phyloP scores from a whole-genome alignment of 805 yeast genomes.

The Lipomyces yamanashiensis region DNA sequence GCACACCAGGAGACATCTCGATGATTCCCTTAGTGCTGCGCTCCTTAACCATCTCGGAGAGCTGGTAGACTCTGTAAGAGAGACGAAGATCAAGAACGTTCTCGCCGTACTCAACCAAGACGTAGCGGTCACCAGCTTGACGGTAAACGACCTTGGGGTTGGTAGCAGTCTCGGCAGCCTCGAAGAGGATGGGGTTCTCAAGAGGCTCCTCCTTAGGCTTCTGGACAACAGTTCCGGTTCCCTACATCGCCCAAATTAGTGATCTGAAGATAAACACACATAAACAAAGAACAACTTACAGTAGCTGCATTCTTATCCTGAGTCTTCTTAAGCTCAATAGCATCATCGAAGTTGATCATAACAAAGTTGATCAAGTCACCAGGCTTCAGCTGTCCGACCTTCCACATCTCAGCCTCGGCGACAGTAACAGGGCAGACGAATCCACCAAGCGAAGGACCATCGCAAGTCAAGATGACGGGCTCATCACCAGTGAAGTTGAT shows the following conservation, averaged over 20 bases:
- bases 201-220: conserved; percentile 24
- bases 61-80: conserved; percentile 81
- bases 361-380: conserved; percentile 84
- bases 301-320: conserved; percentile 55
- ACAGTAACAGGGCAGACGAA: conserved; percentile 97
- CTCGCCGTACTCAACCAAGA: conserved; percentile 92
- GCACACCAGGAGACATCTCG: conserved; percentile 97
- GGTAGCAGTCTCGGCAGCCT: conserved; percentile 52
- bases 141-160: conserved; percentile 82
- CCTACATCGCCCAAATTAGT: conserved; percentile 9
- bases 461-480: conserved; percentile 95
- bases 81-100: conserved; percentile 82
- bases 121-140: conserved; percentile 96
- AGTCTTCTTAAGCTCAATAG: conserved; percentile 62
- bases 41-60: conserved; percentile 71
- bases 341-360: conserved; percentile 72
- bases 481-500: conserved; percentile 98
- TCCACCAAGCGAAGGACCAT: conserved; percentile 97
- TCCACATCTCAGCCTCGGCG: conserved; percentile 96
- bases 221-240: conserved; percentile 30
- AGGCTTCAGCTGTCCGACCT: conserved; percentile 96
- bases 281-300: conserved; percentile 8
- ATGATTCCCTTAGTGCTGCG: conserved; percentile 76
- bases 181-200: conserved; percentile 72
- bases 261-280: background rate